Conservation (phyloP, 352 stramenopile species). For the Phytophthora tubulina region DNA sequence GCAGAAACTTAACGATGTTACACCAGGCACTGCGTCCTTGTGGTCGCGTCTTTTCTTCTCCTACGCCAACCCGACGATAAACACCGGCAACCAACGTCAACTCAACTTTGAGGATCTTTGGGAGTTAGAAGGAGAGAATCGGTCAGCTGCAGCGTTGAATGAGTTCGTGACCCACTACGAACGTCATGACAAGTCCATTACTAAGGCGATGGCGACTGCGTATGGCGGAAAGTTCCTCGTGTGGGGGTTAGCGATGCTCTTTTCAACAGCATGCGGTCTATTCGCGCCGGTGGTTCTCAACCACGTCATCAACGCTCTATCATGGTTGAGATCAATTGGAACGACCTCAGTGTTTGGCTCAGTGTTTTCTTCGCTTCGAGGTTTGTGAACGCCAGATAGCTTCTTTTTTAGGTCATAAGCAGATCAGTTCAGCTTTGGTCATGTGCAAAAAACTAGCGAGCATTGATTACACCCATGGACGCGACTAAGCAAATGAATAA, state of each 20-base stretch:
- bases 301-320: slow-evolving; percentile 52
- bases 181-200: slow-evolving; percentile 30
- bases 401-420: no score
- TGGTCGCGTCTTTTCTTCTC: slow-evolving; percentile 50
- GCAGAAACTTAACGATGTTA: slow-evolving; percentile 10
- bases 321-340: slow-evolving; percentile 29
- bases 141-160: slow-evolving; percentile 28
- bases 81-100: slow-evolving; percentile 48
- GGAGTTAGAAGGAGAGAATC: slow-evolving; percentile 43
- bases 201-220: slow-evolving; percentile 26
- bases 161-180: slow-evolving; percentile 33
- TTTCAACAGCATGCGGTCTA: slow-evolving; percentile 39
- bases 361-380: slow-evolving; percentile 51
- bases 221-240: slow-evolving; percentile 41
- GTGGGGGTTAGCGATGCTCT: slow-evolving; percentile 39
- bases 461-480: no score
- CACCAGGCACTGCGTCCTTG: slow-evolving; percentile 20
- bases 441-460: no score
- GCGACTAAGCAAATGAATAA: no score
- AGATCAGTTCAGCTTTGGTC: no score
- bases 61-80: slow-evolving; percentile 51
- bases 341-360: slow-evolving; percentile 42
- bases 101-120: slow-evolving; percentile 56
- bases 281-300: slow-evolving; percentile 55
- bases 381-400: slow-evolving; percentile 37